phyloP scores from a whole-genome alignment of 2,329 filamentous ascomycete species.

The Periconia sp. region DNA sequence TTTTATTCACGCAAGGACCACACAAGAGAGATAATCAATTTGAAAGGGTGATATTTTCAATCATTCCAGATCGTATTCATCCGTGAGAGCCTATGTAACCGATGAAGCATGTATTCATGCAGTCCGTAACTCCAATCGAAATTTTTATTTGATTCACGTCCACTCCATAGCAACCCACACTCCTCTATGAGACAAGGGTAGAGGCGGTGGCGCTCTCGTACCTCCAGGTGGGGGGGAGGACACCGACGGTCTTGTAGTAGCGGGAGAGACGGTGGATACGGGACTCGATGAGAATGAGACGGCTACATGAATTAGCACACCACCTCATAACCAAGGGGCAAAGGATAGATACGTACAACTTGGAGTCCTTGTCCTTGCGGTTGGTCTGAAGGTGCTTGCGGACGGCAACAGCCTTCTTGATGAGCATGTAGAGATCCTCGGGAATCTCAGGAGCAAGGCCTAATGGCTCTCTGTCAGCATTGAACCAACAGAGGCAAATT shows the following conservation, averaged over 20 bases:
- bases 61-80: conserved; percentile 41
- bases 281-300: conserved; percentile 99
- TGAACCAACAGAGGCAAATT: conserved; percentile 48
- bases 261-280: conserved; percentile 99
- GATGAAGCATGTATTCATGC: conserved; percentile 33
- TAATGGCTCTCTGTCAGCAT: conserved; percentile 50
- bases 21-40: conserved; percentile 7
- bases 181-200: conserved; percentile 45
- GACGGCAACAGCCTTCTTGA: conserved; percentile 94
- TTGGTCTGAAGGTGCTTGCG: conserved; percentile 99
- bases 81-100: conserved; percentile 28
- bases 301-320: conserved; percentile 48
- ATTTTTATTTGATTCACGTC: conserved; percentile 26
- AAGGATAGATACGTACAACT: conserved; percentile 61
- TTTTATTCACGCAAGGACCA: not conserved
- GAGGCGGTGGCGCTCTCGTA: conserved; percentile 95
- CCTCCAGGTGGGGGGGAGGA: conserved; percentile 89
- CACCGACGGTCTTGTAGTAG: conserved; percentile 97
- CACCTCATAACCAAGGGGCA: not conserved
- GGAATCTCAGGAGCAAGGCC: conserved; percentile 98
- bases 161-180: conserved; percentile 30
- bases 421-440: conserved; percentile 99
- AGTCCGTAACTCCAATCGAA: conserved; percentile 37
- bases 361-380: conserved; percentile 99
- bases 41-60: conserved; percentile 37